Evolutionary conservation across 1,284 basidiomycete genomes (phyloP).

Genomic region (Meira nashicola): DNA sequence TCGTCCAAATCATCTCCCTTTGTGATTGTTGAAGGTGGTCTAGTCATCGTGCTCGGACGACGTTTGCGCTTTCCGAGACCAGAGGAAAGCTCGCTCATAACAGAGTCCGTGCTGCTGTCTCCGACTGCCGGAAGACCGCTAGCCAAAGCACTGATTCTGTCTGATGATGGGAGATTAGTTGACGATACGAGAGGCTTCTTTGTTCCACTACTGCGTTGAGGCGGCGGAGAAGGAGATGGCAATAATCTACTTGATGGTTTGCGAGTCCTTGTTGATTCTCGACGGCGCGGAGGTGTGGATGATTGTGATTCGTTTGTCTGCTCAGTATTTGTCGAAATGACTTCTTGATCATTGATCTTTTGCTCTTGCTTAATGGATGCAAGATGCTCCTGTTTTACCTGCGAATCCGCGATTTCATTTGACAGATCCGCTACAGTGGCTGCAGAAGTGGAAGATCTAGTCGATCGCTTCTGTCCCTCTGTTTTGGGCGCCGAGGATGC

Average conservation of each 20-base stretch:
- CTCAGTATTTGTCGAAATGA: background rate
- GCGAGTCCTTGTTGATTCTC: conserved; percentile 3
- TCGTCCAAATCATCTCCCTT: background rate
- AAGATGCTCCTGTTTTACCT: background rate
- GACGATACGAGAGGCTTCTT: background rate
- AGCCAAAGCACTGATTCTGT: too few relatives aligned
- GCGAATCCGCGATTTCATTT: background rate
- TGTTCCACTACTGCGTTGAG: background rate
- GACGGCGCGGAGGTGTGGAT: too few relatives aligned
- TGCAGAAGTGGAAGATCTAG: too few relatives aligned
- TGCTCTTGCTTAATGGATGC: background rate
- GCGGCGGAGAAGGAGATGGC: conserved; percentile 7
- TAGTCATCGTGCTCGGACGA: conserved; percentile 13
- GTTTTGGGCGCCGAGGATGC: too few relatives aligned
- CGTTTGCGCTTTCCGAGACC: conserved; percentile 12
- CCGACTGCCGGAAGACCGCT: too few relatives aligned
- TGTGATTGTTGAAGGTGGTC: conserved; percentile 14
- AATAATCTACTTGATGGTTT: conserved; percentile 9
- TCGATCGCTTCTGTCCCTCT: too few relatives aligned
- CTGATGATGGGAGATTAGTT: too few relatives aligned
- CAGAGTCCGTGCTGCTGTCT: too few relatives aligned
- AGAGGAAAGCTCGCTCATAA: too few relatives aligned
- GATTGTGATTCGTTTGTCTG: background rate
- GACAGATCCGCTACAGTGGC: background rate
- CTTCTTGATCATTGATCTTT: background rate